Conservation (phyloP, 1,284 basidiomycete genomes). For the Phylloboletellus chloephorus region DNA sequence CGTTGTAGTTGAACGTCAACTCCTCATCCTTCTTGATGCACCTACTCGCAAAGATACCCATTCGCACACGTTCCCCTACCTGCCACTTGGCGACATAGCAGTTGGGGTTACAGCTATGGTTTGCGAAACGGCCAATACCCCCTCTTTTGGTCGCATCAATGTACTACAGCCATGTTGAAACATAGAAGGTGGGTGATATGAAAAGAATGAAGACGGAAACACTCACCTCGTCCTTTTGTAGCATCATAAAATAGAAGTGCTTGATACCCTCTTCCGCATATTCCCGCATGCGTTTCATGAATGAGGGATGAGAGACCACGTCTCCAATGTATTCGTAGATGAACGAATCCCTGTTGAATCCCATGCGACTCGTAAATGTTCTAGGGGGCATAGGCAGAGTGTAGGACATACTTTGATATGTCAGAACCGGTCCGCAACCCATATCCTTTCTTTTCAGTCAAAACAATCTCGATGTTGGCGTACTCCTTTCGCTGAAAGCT, state of each 20-base stretch:
- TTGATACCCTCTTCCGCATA: conserved; percentile 92
- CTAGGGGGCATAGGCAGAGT: not conserved
- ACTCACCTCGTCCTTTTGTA: conserved; percentile 92
- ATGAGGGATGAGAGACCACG: conserved; percentile 83
- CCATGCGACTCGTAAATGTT: conserved; percentile 9
- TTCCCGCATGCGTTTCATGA: conserved; percentile 90
- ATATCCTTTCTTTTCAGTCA: conserved; percentile 94
- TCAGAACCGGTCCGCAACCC: conserved; percentile 77
- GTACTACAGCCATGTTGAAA: conserved; percentile 50
- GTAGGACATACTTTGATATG: conserved; percentile 62
- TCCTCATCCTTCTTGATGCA: conserved; percentile 83
- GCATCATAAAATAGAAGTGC: conserved; percentile 99
- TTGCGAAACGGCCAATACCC: conserved; percentile 94
- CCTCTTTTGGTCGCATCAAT: conserved; percentile 98
- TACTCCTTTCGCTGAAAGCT: conserved; percentile 89
- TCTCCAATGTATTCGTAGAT: conserved; percentile 99
- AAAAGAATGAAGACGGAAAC: not conserved
- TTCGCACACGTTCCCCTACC: conserved; percentile 84
- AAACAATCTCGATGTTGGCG: conserved; percentile 84
- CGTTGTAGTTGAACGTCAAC: conserved; percentile 99
- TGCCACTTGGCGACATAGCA: conserved; percentile 99
- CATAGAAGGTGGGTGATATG: not conserved
- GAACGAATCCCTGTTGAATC: conserved; percentile 69
- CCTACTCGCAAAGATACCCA: conserved; percentile 97
- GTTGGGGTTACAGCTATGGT: conserved; percentile 97